Conservation (phyloP, 495 filamentous ascomycete species). For the Penicillium lividum region DNA sequence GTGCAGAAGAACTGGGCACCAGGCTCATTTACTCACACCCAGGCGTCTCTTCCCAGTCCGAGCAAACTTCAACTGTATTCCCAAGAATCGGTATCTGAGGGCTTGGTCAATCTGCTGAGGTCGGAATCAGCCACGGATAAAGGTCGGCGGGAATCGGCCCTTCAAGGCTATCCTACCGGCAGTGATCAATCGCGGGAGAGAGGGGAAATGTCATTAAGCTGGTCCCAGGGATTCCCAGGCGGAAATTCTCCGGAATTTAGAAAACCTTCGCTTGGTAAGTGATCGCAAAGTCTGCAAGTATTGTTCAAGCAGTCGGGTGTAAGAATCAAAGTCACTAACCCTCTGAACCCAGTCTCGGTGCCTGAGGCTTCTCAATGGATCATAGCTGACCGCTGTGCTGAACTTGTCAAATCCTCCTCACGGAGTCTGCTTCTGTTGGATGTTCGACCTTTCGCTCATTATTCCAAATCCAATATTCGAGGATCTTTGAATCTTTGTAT, state of each 20-base stretch:
- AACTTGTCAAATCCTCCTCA: conserved; percentile 58
- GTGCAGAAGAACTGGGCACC: conserved; percentile 70
- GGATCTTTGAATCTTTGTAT: conserved; percentile 91
- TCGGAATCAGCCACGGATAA: conserved; percentile 28
- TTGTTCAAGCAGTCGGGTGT: not conserved
- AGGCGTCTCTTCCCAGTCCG: conserved; percentile 59
- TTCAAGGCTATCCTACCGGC: conserved; percentile 23
- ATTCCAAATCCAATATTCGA: conserved; percentile 67
- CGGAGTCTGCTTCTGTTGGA: conserved; percentile 77
- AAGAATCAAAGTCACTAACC: conserved; percentile 7
- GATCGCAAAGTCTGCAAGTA: not conserved
- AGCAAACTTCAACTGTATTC: conserved; percentile 69
- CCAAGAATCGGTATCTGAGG: conserved; percentile 75
- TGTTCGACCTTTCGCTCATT: conserved; percentile 83
- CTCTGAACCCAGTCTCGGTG: not conserved
- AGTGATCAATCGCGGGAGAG: conserved; percentile 1
- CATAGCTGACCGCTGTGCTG: conserved; percentile 61
- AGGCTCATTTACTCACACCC: conserved; percentile 58
- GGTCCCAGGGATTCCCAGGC: conserved; percentile 5
- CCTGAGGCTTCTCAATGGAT: conserved; percentile 49
- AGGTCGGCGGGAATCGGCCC: conserved; percentile 22
- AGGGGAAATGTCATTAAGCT: not conserved
- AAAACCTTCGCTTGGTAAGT: conserved; percentile 18
- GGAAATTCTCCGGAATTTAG: conserved; percentile 1
- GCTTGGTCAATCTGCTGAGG: conserved; percentile 58